These are phyloP conservation scores for Suillus lakei DNA, from an alignment of 768 basidiomycete species.

Conservation along the genomic window DNA sequence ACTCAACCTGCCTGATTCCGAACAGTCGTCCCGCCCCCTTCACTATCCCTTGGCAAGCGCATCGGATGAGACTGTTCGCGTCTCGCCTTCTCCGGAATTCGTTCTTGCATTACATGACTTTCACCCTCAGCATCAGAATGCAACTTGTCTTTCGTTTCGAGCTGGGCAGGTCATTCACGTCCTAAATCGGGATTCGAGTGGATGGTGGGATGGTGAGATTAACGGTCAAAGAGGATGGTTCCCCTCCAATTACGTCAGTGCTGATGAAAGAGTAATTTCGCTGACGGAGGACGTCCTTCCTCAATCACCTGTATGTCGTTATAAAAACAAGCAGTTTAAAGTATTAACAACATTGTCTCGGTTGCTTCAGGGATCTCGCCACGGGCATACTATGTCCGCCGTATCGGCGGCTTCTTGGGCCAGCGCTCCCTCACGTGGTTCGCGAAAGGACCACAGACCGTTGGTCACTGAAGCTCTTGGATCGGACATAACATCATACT, in stretches of 20 bases:
- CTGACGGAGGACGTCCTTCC: constrained; percentile 63
- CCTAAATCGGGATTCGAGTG: constrained; percentile 82
- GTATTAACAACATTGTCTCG: constrained; percentile 17
- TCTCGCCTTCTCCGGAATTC: constrained; percentile 58
- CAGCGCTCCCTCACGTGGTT: constrained; percentile 45
- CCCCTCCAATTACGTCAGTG: constrained; percentile 93
- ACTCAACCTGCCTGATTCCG: constrained; percentile 43
- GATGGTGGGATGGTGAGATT: constrained; percentile 99
- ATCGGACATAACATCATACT: constrained; percentile 63
- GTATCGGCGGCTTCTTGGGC: constrained; percentile 60
- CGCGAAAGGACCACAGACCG: constrained; percentile 46
- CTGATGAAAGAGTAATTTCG: constrained; percentile 55
- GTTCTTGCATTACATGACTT: constrained; percentile 96
- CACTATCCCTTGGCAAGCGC: constrained; percentile 38
- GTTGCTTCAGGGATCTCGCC: constrained; percentile 45
- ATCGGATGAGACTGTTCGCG: constrained; percentile 53
- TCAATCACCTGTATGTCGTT: constrained; percentile 44
- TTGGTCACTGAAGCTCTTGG: constrained; percentile 50
- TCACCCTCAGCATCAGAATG: constrained; percentile 65
- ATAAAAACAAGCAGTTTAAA: constrained; percentile 7
- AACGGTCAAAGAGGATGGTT: constrained; percentile 95
- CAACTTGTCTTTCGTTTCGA: constrained; percentile 86
- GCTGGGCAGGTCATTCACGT: constrained; percentile 93
- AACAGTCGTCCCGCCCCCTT: constrained; percentile 29
- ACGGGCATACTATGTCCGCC: constrained; percentile 55